A percentile compares a stretch with the other conserved stretches of the same genome.
These are phyloP conservation scores for Sapria himalayana DNA, from an alignment of 345 rosid genomes.

Conservation along the genomic window DNA sequence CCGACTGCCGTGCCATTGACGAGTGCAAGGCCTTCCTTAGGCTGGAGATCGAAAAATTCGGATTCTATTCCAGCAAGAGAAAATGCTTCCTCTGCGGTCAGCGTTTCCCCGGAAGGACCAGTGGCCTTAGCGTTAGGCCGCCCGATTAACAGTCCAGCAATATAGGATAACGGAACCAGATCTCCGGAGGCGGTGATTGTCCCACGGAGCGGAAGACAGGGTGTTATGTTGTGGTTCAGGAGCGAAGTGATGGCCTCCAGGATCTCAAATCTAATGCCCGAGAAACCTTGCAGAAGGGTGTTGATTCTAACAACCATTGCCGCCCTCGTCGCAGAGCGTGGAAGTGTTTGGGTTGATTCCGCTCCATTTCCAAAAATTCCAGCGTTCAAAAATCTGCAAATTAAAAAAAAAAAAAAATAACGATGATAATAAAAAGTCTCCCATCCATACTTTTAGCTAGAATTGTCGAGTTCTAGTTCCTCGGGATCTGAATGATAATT, in stretches of 20 bases:
- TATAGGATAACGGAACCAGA: constrained; percentile 46
- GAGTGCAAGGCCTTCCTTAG: constrained; percentile 53
- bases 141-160: constrained; percentile 40
- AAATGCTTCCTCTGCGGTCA: constrained; percentile 30
- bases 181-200: constrained; percentile 61
- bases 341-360: constrained; percentile 33
- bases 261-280: constrained; percentile 56
- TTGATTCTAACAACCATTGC: constrained; percentile 66
- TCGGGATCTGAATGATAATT: no score
- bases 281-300: constrained; percentile 56
- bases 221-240: constrained; percentile 48
- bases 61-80: constrained; percentile 16
- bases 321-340: constrained; percentile 43
- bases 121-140: constrained; percentile 41
- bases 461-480: no score
- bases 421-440: no score
- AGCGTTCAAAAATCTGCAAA: constrained; percentile 55
- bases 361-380: constrained; percentile 44
- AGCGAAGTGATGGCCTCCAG: constrained; percentile 41
- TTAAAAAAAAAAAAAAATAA: no score
- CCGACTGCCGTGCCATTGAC: constrained; percentile 75
- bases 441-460: no score
- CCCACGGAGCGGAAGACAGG: constrained; percentile 56
- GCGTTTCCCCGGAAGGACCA: constrained; percentile 28
- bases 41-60: constrained; percentile 45